A percentile compares a stretch with the other conserved stretches of the same genome.
Evolutionary conservation across 2,329 filamentous ascomycete species (phyloP).

Genomic region (Botrytis byssoidea): DNA sequence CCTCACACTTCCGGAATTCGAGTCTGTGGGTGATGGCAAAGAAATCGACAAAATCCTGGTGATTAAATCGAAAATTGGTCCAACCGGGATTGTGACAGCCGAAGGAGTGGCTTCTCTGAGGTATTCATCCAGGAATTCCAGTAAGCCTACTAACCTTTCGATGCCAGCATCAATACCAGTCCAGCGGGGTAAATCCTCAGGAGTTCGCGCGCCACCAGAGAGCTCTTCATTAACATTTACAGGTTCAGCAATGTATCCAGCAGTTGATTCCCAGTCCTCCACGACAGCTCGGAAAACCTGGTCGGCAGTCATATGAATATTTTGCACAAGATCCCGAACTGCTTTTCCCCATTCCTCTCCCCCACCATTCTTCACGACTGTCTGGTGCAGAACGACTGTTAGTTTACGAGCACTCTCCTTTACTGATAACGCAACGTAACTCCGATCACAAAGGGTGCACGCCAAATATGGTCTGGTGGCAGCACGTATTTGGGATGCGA

Average conservation of each 20-base stretch:
- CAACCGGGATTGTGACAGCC: slow-evolving; percentile 65
- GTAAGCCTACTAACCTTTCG: slow-evolving; percentile 64
- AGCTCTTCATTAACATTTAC: slow-evolving; percentile 50
- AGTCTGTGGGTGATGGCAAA: slow-evolving; percentile 43
- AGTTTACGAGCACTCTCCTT: slow-evolving; percentile 61
- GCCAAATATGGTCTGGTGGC: slow-evolving; percentile 61
- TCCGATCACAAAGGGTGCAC: slow-evolving; percentile 56
- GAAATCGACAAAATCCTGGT: slow-evolving; percentile 68
- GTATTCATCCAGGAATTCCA: slow-evolving; percentile 63
- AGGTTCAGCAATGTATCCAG: slow-evolving; percentile 47
- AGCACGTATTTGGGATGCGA: slow-evolving; percentile 64
- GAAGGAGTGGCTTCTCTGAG: slow-evolving; percentile 63
- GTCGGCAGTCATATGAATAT: slow-evolving; percentile 70
- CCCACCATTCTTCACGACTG: slow-evolving; percentile 74
- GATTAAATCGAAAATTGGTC: slow-evolving; percentile 65
- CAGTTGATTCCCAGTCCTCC: slow-evolving; percentile 76
- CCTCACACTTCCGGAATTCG: slow-evolving; percentile 44
- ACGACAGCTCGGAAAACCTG: slow-evolving; percentile 74
- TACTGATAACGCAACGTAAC: slow-evolving; percentile 52
- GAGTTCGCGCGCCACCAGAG: slow-evolving; percentile 46
- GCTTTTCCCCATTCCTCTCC: slow-evolving; percentile 76
- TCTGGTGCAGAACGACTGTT: slow-evolving; percentile 71
- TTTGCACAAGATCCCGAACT: slow-evolving; percentile 59
- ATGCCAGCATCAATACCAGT: slow-evolving; percentile 70
- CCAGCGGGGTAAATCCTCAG: slow-evolving; percentile 65